Evolutionary conservation across 306 rosid species (phyloP).

Genomic region (Vicia sativa): DNA sequence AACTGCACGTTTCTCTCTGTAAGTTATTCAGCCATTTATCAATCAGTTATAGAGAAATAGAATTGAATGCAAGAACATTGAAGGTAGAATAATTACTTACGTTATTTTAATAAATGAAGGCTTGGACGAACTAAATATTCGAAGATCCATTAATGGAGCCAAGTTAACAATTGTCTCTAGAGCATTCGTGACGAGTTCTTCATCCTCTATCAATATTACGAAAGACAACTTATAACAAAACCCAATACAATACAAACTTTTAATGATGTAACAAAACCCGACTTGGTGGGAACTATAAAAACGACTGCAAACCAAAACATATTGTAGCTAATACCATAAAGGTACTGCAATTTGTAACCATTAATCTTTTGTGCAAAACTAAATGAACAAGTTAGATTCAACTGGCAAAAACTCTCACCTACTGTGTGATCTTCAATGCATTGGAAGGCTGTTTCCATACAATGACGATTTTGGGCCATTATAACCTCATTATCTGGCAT

Average conservation of each 20-base stretch:
- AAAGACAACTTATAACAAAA: conserved; percentile 20
- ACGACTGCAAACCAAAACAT: background rate
- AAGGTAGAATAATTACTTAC: conserved; percentile 54
- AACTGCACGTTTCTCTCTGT: conserved; percentile 88
- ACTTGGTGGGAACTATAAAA: background rate
- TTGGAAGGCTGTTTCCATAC: conserved; percentile 87
- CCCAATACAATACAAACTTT: conserved; percentile 9
- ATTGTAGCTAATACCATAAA: conserved; percentile 15
- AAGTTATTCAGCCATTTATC: conserved; percentile 28
- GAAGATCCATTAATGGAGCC: conserved; percentile 92
- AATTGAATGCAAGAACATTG: background rate
- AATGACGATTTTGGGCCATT: conserved; percentile 95
- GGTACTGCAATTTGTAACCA: conserved; percentile 1
- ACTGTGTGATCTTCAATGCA: conserved; percentile 76
- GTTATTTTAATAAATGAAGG: conserved; percentile 93
- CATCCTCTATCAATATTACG: conserved; percentile 73
- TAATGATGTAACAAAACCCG: background rate
- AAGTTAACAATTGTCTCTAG: conserved; percentile 95
- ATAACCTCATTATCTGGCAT: conserved; percentile 96
- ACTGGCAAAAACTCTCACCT: conserved; percentile 53
- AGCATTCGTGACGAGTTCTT: conserved; percentile 97
- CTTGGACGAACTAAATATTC: conserved; percentile 86
- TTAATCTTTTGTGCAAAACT: conserved; percentile 6
- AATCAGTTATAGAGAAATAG: conserved; percentile 34
- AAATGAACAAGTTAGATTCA: conserved; percentile 16